Percentiles rank a stretch among this genome's conserved stretches.
Evolutionary conservation across 768 basidiomycete species (phyloP).

Genomic region (Rhodotorula sphaerocarpa): DNA sequence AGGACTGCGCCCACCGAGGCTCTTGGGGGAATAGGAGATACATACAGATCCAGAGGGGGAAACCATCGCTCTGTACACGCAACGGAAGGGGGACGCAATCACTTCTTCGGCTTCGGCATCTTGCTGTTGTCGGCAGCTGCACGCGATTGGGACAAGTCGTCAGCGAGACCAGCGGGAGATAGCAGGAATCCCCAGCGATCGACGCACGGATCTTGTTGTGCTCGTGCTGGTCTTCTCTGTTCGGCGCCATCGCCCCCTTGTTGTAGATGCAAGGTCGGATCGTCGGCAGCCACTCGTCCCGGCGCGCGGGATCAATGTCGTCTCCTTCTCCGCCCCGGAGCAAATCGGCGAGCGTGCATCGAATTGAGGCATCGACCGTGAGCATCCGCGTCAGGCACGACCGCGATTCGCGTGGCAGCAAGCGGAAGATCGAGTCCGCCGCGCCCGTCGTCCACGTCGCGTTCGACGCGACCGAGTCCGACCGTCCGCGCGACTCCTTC

Average conservation of each 20-base stretch:
- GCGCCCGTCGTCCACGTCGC: constrained; percentile 62
- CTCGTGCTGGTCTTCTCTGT: constrained; percentile 5
- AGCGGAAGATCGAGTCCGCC: constrained; percentile 89
- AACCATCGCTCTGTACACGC: too few species aligned
- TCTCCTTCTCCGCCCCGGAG: constrained; percentile 58
- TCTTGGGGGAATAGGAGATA: too few species aligned
- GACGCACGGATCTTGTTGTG: constrained; percentile 30
- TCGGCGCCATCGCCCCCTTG: constrained; percentile 1
- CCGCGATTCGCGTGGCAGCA: constrained; percentile 86
- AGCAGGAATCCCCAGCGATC: background rate
- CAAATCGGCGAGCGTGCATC: constrained; percentile 87
- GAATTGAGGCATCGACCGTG: constrained; percentile 72
- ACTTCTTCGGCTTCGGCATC: constrained; percentile 17
- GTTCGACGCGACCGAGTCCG: constrained; percentile 42
- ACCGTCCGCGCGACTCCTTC: constrained; percentile 29
- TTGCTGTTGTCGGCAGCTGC: constrained; percentile 6
- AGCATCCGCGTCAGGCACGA: constrained; percentile 88
- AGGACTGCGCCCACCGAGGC: background rate
- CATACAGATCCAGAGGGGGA: too few species aligned
- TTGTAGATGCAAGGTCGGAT: constrained; percentile 55
- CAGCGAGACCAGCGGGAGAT: background rate
- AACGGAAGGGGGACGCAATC: too few species aligned
- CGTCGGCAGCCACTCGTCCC: constrained; percentile 77
- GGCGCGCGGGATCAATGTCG: constrained; percentile 52
- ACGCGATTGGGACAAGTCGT: background rate